phyloP scores from a whole-genome alignment of 1,284 basidiomycete genomes.

The Tilletia indica region DNA sequence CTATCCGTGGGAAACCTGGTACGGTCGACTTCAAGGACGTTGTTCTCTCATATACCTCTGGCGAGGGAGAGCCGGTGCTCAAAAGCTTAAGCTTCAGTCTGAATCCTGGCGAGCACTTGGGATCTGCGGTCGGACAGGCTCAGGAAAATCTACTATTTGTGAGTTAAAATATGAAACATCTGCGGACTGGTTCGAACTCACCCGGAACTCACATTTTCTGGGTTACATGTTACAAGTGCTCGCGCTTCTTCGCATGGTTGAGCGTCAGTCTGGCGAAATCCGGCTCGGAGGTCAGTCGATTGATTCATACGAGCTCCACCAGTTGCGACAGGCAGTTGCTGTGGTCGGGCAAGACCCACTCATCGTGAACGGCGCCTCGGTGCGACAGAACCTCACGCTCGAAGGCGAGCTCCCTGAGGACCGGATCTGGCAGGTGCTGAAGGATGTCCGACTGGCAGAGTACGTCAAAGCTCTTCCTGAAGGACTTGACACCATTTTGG shows the following conservation, averaged over 20 bases:
- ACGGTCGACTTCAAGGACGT: constrained; percentile 24
- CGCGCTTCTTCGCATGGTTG: constrained; percentile 41
- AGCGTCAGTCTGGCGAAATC: constrained; percentile 34
- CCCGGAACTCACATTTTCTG: not conserved
- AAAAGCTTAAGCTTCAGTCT: constrained; percentile 34
- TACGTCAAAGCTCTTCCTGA: constrained; percentile 38
- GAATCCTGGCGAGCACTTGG: constrained; percentile 32
- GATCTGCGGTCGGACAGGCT: constrained; percentile 36
- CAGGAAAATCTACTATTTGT: constrained; percentile 41
- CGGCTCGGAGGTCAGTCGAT: constrained; percentile 34
- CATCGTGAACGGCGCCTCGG: constrained; percentile 39
- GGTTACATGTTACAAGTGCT: constrained; percentile 19
- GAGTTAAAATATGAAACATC: not conserved
- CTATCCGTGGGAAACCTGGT: not conserved
- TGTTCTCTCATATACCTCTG: constrained; percentile 32
- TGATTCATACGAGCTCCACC: constrained; percentile 20
- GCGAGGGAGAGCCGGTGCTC: constrained; percentile 34
- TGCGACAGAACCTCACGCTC: constrained; percentile 50
- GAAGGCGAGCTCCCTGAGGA: constrained; percentile 32
- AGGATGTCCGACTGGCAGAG: constrained; percentile 40
- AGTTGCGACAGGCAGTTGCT: constrained; percentile 34
- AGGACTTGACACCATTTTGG: constrained; percentile 30
- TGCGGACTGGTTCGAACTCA: not conserved
- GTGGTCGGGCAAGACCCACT: constrained; percentile 50
- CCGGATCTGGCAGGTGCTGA: constrained; percentile 48